Base-by-base conservation (phyloP, 306 rosid genomes). In the Amphicarpaea edgeworthii region DNA sequence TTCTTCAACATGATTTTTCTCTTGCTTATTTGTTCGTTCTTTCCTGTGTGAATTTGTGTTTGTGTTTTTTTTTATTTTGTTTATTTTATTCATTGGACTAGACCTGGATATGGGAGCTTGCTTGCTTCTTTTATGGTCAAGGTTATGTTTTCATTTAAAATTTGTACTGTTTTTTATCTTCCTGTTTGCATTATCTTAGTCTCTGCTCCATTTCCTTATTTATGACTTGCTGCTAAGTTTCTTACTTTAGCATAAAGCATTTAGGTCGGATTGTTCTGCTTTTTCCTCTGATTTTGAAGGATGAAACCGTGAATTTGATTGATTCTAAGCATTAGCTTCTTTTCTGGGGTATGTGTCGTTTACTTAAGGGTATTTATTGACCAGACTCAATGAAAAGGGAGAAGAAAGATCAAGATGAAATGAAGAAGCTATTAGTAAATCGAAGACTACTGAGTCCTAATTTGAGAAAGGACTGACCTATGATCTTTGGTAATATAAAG, bases 231-330 rank as follows among this genome's bases (percentile, higher is more conserved):
- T 47, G 65, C 50, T 68, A 21, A 19, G 8, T 66, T 10, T n/a
- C 8, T 16, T 45, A 20, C 62, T 75, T 17, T 78, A 4, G 51
- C 8, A 51, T 51, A 51, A 51, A 17, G 5, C 24, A 8, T 53
- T 23, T 19, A 15, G 14, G 19, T 45, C 11, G 49, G 46, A 42
- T 28, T 50, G 0, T 68, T 58, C 32, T 54, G 69, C 17, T 41
- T 60, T 32, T 40, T 20, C 23, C 66, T 68, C 17, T 7, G 6
- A 30, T 15, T 73, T 67, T 51, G 6, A 12, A 45, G 42, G 67
- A 60, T 73, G 24, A 49, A 72, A 26, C 30, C 32, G 37, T 72
- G 43, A 37, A 60, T 68, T 83, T 68, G 38, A 67, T 78, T 77
- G 30, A 42, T 58, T 30, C 9, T 41, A 32, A 42, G 8, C 14